phyloP scores from a whole-genome alignment of 164 flowering plant genomes.

The Tetracentron sinense region DNA sequence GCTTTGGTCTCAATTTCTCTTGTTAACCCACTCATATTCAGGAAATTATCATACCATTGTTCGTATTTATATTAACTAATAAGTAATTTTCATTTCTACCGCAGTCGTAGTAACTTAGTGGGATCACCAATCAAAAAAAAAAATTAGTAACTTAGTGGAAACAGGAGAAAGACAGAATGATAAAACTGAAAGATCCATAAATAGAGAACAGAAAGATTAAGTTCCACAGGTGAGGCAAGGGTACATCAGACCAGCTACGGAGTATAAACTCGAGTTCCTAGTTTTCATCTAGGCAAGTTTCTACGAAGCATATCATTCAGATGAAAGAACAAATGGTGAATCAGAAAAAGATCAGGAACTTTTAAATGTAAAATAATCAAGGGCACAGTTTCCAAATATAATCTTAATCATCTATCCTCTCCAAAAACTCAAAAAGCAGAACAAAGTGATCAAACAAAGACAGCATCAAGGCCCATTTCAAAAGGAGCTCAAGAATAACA shows the following conservation, averaged over 20 bases:
- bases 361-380: neutral
- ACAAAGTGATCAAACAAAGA: neutral
- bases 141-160: neutral
- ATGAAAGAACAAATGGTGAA: neutral
- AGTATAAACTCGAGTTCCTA: neutral
- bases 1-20: neutral
- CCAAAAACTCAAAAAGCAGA: neutral
- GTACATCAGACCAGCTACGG: neutral
- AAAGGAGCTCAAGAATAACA: neutral
- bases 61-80: neutral
- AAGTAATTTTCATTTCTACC: neutral
- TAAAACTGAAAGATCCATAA: neutral
- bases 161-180: neutral
- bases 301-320: neutral
- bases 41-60: neutral
- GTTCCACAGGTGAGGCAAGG: neutral
- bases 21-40: neutral
- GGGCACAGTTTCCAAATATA: neutral
- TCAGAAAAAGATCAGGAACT: too few species aligned
- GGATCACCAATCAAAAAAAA: neutral
- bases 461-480: neutral
- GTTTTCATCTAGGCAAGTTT: neutral
- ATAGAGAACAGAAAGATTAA: neutral
- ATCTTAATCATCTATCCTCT: neutral
- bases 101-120: neutral